These are phyloP conservation scores for Nadsonia commutata DNA, from an alignment of 1,139 yeast genomes.

Conservation along the genomic window DNA sequence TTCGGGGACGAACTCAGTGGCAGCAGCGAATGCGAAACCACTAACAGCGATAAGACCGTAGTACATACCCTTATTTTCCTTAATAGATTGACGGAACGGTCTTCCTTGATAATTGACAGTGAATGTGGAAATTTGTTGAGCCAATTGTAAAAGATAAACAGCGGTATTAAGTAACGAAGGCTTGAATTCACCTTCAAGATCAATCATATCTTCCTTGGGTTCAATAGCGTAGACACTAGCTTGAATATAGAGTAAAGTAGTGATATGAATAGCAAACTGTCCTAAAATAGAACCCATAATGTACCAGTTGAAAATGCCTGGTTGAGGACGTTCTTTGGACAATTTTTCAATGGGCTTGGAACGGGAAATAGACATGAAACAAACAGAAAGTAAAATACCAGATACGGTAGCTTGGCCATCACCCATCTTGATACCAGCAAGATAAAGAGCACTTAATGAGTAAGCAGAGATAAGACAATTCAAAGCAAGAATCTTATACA, in stretches of 20 bases:
- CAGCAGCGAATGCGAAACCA: constrained; percentile 73
- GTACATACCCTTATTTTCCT: constrained; percentile 91
- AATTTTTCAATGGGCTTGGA: constrained; percentile 83
- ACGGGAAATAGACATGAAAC: constrained; percentile 89
- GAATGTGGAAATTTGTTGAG: constrained; percentile 94
- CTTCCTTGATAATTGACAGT: constrained; percentile 96
- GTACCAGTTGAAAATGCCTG: constrained; percentile 86
- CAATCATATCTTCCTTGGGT: constrained; percentile 81
- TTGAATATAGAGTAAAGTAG: constrained; percentile 69
- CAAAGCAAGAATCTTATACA: constrained; percentile 94
- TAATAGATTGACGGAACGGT: constrained; percentile 87
- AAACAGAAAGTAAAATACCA: constrained; percentile 79
- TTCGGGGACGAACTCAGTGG: constrained; percentile 93
- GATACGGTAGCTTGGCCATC: constrained; percentile 94
- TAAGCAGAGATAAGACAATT: constrained; percentile 96
- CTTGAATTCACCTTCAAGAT: constrained; percentile 72
- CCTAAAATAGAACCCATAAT: constrained; percentile 96
- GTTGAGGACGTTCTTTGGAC: constrained; percentile 92
- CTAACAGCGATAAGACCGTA: constrained; percentile 90
- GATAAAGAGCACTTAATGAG: constrained; percentile 79
- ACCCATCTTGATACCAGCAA: constrained; percentile 97
- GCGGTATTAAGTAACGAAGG: constrained; percentile 94
- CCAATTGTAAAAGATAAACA: constrained; percentile 82
- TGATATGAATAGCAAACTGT: constrained; percentile 87
- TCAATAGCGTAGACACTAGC: constrained; percentile 71